These are phyloP conservation scores for Obelidium mucronatum DNA, from an alignment of 192 early-diverging fungal species.

Conservation along the genomic window DNA sequence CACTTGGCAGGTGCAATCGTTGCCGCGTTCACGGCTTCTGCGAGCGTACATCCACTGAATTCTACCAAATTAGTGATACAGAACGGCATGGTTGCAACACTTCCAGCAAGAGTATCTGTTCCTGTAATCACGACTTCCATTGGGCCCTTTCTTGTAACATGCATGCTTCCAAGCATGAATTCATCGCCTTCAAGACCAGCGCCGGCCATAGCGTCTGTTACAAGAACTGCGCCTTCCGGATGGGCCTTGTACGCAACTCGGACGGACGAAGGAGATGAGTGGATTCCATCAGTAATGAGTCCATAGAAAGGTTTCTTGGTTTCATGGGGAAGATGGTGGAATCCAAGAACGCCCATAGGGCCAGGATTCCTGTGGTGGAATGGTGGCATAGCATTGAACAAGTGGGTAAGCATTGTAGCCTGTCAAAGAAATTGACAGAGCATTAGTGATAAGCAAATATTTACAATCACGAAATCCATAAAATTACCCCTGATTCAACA, in stretches of 20 bases:
- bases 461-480: not conserved
- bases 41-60: conserved; percentile 13
- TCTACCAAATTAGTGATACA: conserved; percentile 26
- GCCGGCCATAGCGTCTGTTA: conserved; percentile 82
- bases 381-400: conserved; percentile 30
- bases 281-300: conserved; percentile 83
- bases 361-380: conserved; percentile 90
- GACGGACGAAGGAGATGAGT: conserved; percentile 77
- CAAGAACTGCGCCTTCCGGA: conserved; percentile 76
- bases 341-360: conserved; percentile 77
- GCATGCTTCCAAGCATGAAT: conserved; percentile 22
- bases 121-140: conserved; percentile 21
- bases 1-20: conserved; percentile 16
- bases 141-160: conserved; percentile 9
- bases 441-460: conserved; percentile 18
- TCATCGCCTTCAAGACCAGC: conserved; percentile 13
- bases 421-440: too few species aligned
- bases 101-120: conserved; percentile 19
- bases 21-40: conserved; percentile 17
- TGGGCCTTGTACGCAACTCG: conserved; percentile 83
- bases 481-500: conserved; percentile 43
- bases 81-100: conserved; percentile 27
- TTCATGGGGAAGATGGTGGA: not conserved
- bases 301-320: conserved; percentile 78
- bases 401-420: conserved; percentile 86